Percentiles rank a stretch among this genome's conserved stretches.
Conservation (phyloP, 495 filamentous ascomycete genomes). For the Aspergillus taichungensis region DNA sequence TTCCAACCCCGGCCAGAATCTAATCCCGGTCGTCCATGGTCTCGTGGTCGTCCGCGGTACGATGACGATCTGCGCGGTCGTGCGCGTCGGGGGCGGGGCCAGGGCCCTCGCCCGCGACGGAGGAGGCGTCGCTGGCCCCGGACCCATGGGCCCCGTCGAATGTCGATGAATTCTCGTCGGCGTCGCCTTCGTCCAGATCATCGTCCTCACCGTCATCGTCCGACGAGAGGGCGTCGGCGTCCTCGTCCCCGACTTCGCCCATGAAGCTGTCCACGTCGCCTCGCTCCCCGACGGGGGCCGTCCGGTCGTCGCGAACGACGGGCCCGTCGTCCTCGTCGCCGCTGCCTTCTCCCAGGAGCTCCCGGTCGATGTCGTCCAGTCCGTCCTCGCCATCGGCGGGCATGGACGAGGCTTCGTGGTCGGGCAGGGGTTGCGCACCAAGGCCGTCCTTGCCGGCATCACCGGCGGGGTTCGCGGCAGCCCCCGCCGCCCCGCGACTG, state of each 20-base stretch:
- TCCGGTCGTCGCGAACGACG: conserved; percentile 6
- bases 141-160: conserved; percentile 35
- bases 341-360: conserved; percentile 40
- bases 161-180: conserved; percentile 34
- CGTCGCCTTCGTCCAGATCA: conserved; percentile 29
- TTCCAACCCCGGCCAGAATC: neutral
- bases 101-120: conserved; percentile 10
- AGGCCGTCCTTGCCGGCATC: conserved; percentile 12
- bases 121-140: conserved; percentile 32
- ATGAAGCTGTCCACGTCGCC: conserved; percentile 23
- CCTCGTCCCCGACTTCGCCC: conserved; percentile 22
- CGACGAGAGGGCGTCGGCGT: conserved; percentile 14
- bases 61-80: too few relatives aligned
- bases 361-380: conserved; percentile 44
- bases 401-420: conserved; percentile 12
- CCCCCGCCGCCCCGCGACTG: conserved; percentile 10
- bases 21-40: conserved; percentile 23
- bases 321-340: conserved; percentile 32
- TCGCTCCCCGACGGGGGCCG: conserved; percentile 7
- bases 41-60: conserved; percentile 18
- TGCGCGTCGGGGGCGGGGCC: neutral
- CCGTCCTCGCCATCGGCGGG: conserved; percentile 29
- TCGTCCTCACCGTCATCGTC: conserved; percentile 30
- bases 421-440: conserved; percentile 13
- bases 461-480: conserved; percentile 5